A percentile compares a stretch with the other conserved stretches of the same genome.
These are phyloP conservation scores for Euphorbia celastroides DNA, from an alignment of 441 rosid genomes.

Conservation along the genomic window DNA sequence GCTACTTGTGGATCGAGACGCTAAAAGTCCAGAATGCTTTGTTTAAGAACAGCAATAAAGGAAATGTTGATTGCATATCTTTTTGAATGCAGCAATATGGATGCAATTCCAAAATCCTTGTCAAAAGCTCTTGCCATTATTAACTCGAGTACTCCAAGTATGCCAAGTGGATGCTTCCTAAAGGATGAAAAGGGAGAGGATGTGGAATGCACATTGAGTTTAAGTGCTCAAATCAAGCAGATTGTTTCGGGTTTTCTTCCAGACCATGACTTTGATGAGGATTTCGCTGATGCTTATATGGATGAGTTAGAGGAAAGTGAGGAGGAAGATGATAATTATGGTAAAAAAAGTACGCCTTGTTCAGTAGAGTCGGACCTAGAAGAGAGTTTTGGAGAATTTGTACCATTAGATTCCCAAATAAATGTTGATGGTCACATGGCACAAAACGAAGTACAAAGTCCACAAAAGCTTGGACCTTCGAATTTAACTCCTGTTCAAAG, in stretches of 20 bases:
- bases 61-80: slow-evolving; percentile 60
- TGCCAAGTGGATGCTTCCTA: slow-evolving; percentile 23
- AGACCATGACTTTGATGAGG: slow-evolving; percentile 44
- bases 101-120: slow-evolving; percentile 52
- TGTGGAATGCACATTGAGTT: slow-evolving; percentile 51
- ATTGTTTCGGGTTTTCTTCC: slow-evolving; percentile 53
- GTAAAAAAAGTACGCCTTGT: slow-evolving; percentile 20
- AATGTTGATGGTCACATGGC: slow-evolving; percentile 17
- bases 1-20: slow-evolving; percentile 47
- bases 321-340: slow-evolving; percentile 25
- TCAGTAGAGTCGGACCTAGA: slow-evolving; percentile 30
- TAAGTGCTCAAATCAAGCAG: slow-evolving; percentile 71
- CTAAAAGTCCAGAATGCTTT: slow-evolving; percentile 36
- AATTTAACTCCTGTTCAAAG: slow-evolving; percentile 12
- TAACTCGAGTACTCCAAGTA: slow-evolving; percentile 37
- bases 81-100: slow-evolving; percentile 64
- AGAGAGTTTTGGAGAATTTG: slow-evolving; percentile 61
- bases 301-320: slow-evolving; percentile 71
- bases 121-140: slow-evolving; percentile 53
- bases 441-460: too few species aligned
- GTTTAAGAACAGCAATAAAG: slow-evolving; percentile 48
- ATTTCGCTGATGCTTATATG: slow-evolving; percentile 64
- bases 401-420: slow-evolving; percentile 18
- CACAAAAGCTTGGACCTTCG: too few species aligned
- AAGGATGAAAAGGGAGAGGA: slow-evolving; percentile 57